Percentiles rank a stretch among this genome's conserved stretches.
Conservation (phyloP, 805 yeast species). For the Schizosaccharomyces osmophilus region DNA sequence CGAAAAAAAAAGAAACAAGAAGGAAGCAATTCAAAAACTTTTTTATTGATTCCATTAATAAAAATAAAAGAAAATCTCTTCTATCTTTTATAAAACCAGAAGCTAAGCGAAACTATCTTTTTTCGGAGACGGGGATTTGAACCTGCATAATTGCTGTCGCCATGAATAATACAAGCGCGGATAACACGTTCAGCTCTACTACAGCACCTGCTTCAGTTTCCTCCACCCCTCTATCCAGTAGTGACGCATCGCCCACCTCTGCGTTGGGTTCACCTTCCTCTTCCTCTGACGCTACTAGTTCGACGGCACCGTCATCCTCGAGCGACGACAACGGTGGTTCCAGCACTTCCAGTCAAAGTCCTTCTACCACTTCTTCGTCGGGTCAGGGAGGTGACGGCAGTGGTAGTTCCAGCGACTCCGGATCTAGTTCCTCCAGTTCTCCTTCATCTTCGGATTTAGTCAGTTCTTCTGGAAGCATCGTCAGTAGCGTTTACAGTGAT, state of each 20-base stretch:
- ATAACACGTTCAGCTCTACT: background rate
- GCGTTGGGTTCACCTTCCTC: background rate
- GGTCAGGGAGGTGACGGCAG: background rate
- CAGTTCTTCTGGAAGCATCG: background rate
- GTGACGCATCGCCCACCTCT: background rate
- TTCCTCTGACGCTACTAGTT: background rate
- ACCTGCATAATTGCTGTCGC: background rate
- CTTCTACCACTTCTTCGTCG: background rate
- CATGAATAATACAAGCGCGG: background rate
- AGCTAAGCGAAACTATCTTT: no score
- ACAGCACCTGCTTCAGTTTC: background rate
- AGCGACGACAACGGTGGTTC: background rate
- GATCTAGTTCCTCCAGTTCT: background rate
- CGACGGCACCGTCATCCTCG: background rate
- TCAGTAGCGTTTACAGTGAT: background rate
- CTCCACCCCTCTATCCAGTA: background rate
- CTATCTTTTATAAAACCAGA: no score
- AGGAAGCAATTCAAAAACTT: no score
- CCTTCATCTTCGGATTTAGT: background rate
- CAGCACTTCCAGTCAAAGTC: background rate
- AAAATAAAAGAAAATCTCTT: no score
- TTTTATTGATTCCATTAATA: no score
- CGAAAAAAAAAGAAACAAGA: no score
- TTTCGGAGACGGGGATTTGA: no score
- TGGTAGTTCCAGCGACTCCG: background rate